A percentile compares a stretch with the other conserved stretches of the same genome.
These are phyloP conservation scores for Phialophora expanda DNA, from an alignment of 2,329 filamentous ascomycete genomes.

Conservation along the genomic window DNA sequence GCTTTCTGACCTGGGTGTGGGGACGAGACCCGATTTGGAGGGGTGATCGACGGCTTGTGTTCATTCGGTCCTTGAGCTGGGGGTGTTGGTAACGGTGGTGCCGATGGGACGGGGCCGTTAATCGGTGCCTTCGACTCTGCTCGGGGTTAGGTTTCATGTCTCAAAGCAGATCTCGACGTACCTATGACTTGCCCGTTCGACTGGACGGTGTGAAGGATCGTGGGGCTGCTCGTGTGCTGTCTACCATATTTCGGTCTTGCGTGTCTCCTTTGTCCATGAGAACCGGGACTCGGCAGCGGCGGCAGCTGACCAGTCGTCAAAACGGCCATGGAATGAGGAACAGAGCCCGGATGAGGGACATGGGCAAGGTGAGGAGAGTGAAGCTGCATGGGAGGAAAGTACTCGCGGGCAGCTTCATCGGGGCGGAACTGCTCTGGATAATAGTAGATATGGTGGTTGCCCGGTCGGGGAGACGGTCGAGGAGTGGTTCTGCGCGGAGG, in stretches of 20 bases:
- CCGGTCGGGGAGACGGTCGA: slow-evolving; percentile 72
- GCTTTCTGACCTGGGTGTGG: slow-evolving; percentile 50
- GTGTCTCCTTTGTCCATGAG: slow-evolving; percentile 62
- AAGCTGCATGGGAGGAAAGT: slow-evolving; percentile 75
- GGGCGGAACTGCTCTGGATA: slow-evolving; percentile 66
- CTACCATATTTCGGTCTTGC: slow-evolving; percentile 67
- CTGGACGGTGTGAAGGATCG: slow-evolving; percentile 62
- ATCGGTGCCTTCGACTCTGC: slow-evolving; percentile 50
- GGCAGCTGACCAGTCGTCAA: slow-evolving; percentile 80
- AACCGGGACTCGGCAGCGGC: slow-evolving; percentile 81
- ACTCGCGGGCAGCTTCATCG: slow-evolving; percentile 74
- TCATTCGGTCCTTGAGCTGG: slow-evolving; percentile 54
- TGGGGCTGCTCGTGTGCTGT: slow-evolving; percentile 82
- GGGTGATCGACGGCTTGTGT: slow-evolving; percentile 52
- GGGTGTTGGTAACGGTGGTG: slow-evolving; percentile 63
- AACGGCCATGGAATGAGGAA: slow-evolving; percentile 74
- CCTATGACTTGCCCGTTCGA: slow-evolving; percentile 43
- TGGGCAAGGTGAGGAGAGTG: slow-evolving; percentile 50
- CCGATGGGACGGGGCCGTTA: slow-evolving; percentile 45
- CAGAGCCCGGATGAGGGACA: slow-evolving; percentile 45
- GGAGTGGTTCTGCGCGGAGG: slow-evolving; percentile 74
- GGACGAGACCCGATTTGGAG: slow-evolving; percentile 57
- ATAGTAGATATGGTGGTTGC: slow-evolving; percentile 60
- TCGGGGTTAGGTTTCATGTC: slow-evolving; percentile 47
- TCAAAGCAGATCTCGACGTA: slow-evolving; percentile 37